Base-by-base conservation (phyloP, 176 grass and related monocot genomes). In the Zoysia japonica region DNA sequence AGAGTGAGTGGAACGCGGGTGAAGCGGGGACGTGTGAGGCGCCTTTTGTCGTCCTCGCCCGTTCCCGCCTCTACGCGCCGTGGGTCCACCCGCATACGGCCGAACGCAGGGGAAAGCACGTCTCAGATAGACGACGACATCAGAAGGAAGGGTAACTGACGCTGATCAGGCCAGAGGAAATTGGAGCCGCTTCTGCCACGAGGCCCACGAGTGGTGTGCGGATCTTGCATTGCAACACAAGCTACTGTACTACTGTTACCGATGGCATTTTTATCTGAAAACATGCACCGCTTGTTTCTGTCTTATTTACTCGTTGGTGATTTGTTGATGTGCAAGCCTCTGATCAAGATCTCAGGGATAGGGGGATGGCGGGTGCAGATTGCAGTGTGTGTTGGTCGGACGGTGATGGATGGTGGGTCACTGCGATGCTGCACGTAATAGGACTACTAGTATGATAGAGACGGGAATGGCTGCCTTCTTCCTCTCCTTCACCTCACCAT, bases 31-130 rank as follows among this genome's bases (percentile, higher is more conserved):
- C 84, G n/a, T n/a, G 87, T 35, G 86, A 71, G 80, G 87, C 60
- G 82, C 11, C 72, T 67, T 89, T 89, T 89, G n/a, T n/a, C n/a
- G 87, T 89, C 78, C 59, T 85, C 65, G 82, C 87, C 39, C 7
- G 55, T 14, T 16, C 64, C 3, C 35, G n/a, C 74, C 77, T 85
- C 82, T 72, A 19, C 35, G 66, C 72, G 42, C n/a, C n/a, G n/a
- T n/a, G n/a, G n/a, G n/a, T n/a, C n/a, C n/a, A n/a, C n/a, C n/a
- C n/a, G n/a, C 61, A 78, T 67, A 55, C 77, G 48, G 63, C 38
- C 77, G 49, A n/a, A 55, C 62, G 76, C 61, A n/a, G 47, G 76
- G 36, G 67, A 78, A 78, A 36, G 45, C 75, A 61, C 6, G 14
- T 7, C 45, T 15, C 36, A 65, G 62, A 62, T n/a, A 3, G 62